Conservation (phyloP, 164 flowering plant species). For the Magnolia officinalis region DNA sequence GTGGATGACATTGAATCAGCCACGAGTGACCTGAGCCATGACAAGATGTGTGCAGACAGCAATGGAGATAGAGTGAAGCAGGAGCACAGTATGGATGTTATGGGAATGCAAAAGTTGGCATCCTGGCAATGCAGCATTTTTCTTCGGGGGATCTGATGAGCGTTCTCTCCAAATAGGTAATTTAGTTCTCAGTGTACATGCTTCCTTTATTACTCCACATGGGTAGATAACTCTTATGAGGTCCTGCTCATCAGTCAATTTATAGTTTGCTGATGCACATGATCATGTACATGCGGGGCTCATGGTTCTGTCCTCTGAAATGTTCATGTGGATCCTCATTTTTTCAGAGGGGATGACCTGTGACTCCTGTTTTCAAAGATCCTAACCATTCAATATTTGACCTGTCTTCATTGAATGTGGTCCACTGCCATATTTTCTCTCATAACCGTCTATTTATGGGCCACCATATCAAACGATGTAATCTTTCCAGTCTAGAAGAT, state of each 20-base stretch:
- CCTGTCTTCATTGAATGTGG: too few relatives aligned
- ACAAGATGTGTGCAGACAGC: slow-evolving; percentile 25
- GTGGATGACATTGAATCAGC: slow-evolving; percentile 48
- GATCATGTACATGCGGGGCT: not conserved
- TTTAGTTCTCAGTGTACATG: not conserved
- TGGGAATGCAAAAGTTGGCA: slow-evolving; percentile 36
- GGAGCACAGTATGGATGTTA: slow-evolving; percentile 43
- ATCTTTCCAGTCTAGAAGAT: too few relatives aligned
- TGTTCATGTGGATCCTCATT: too few relatives aligned
- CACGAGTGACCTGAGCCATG: slow-evolving; percentile 24
- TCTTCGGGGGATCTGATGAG: slow-evolving; percentile 59
- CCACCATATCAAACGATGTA: too few relatives aligned
- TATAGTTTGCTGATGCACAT: not conserved
- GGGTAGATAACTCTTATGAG: not conserved
- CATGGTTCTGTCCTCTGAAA: not conserved
- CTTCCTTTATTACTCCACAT: not conserved
- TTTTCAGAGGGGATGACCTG: too few relatives aligned
- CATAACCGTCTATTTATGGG: too few relatives aligned
- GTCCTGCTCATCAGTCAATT: not conserved
- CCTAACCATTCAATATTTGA: too few relatives aligned
- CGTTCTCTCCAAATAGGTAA: slow-evolving; percentile 65
- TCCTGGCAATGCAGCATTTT: slow-evolving; percentile 31
- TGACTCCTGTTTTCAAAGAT: too few relatives aligned
- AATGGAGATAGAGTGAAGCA: slow-evolving; percentile 44
- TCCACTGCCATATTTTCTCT: too few relatives aligned